phyloP scores from a whole-genome alignment of 2,329 filamentous ascomycete species.

The Xylaria sp. region DNA sequence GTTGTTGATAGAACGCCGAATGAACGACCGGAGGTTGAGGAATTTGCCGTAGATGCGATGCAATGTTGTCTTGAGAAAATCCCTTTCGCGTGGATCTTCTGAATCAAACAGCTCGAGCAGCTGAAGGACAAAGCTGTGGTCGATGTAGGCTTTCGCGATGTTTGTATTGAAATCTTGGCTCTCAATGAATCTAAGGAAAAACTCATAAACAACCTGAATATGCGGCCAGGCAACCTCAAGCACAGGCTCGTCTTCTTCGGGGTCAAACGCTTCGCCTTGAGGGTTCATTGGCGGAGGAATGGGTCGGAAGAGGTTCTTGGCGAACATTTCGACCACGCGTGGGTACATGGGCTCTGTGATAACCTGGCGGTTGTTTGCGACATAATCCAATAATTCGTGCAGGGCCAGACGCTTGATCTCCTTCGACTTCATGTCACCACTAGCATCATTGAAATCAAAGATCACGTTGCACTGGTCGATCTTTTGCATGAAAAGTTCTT shows the following conservation, averaged over 20 bases:
- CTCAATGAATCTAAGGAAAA: constrained; percentile 98
- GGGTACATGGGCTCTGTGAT: constrained; percentile 99
- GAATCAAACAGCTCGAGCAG: constrained; percentile 98
- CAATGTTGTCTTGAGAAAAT: constrained; percentile 97
- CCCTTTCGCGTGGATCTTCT: constrained; percentile 93
- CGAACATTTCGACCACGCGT: constrained; percentile 98
- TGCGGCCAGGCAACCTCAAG: constrained; percentile 99
- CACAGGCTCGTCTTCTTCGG: constrained; percentile 97
- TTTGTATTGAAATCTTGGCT: constrained; percentile 99
- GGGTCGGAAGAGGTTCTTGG: constrained; percentile 96
- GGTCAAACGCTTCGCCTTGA: constrained; percentile 97
- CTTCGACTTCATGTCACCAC: constrained; percentile 99
- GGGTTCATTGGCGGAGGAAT: constrained; percentile 98
- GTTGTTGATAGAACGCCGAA: constrained; percentile 98
- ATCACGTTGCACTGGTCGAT: constrained; percentile 99
- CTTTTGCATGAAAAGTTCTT: constrained; percentile 99
- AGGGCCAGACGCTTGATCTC: constrained; percentile 98
- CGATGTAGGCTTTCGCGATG: constrained; percentile 98
- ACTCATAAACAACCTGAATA: constrained; percentile 99
- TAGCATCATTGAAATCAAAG: constrained; percentile 99
- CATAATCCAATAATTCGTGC: constrained; percentile 96
- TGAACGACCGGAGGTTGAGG: constrained; percentile 95
- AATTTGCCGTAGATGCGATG: constrained; percentile 99
- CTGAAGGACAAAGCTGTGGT: constrained; percentile 96
- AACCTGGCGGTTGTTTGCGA: constrained; percentile 97